Evolutionary conservation across 345 rosid genomes (phyloP), one percentile per base, ranked within the genome.

Genomic region (Physaria fendleri): DNA sequence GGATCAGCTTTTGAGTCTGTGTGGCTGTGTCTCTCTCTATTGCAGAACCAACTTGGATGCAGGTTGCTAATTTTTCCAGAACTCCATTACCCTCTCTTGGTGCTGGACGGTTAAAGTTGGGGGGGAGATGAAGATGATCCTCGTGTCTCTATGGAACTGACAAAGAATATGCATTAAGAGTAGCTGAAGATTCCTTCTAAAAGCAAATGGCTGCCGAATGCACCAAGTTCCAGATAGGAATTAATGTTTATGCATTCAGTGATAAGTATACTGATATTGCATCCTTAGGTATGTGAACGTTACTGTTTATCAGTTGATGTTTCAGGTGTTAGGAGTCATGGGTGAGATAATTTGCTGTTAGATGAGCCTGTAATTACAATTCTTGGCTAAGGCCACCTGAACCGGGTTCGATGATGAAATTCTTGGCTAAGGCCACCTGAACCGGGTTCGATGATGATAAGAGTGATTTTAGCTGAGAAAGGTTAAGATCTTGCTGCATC

Each of bases 191-290:
- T 71, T 82, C 85, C 46, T 94, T 87, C 68, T 90, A 90, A 64
- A 94, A 94, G 74, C 95, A 90, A 77, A 85, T 90, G 96, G 97
- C 99, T 78, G 99, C 99, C 20, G 99, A 94, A 82, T 83, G 87
- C 61, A 85, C 99, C 56, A 94, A 94, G 79, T 85, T 66, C 66
- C 97, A 94, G 83, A 87, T 90, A 72, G 96, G 87, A 64, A 90
- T 84, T 48, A 87, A 94, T 78, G 65, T 90, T 48, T 90, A 90
- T 57, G 96, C 95, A 22, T 87, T 81, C 78, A 81, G 92, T 72
- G 99, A 94, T 65, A 90, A 81, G 64, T 94, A 87, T 74, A 85
- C 81, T 32, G 97, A 94, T 68, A 79, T 94, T 70, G 97, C 97
- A 55, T 94, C 97, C 63, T 33, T 94, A 81, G 99, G 99, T 94